Base-by-base conservation (phyloP, 192 early-diverging fungal species). In the Coemansia sp. region DNA sequence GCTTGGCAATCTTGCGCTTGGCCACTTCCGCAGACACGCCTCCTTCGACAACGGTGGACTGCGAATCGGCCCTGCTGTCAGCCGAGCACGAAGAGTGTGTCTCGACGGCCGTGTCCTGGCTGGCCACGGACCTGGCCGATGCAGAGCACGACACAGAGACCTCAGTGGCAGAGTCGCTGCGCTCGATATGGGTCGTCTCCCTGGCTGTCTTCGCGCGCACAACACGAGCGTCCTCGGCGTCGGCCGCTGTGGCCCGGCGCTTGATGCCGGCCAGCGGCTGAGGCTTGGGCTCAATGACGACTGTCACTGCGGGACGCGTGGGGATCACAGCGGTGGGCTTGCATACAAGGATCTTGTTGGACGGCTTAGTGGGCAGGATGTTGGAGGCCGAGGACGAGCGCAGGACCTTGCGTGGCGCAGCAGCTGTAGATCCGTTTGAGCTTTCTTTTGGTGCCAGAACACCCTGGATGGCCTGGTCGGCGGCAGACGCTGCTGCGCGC, bases 1-100 rank as follows among this genome's bases (percentile, higher is more conserved):
- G 75, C 30, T 64, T 71, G 65, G 75, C 75, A 58, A 78, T 68
- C 55, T 59, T 68, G 55, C 75, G 75, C 52, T 50, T 35, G 0
- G 25, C 16, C 45, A 65, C 48, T 5, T 51, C 57, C 19, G 51
- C 46, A 1, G 50, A 29, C 9, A 50, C 35, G n/a, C 22, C 34
- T 25, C n/a, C 14, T 1, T 70, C 76, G 16, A 79, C 76, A 13
- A 59, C 71, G 2, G 76, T 79, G 46, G 63, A 39, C 61, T 74
- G 71, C 36, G 76, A 74, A 29, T 79, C 76, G 5, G 65, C 48
- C 1, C 30, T 29, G 58, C 68, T 71, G 11, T 66, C 60, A 6
- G 25, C 58, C 2, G 76, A 65, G 39, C 35, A 62, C 8, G 58
- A n/a, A 23, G 70, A 66, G 47, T 54, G 64, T n/a, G 64, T 54